These are phyloP conservation scores for Penicillium sp. DNA, from an alignment of 2,329 filamentous ascomycete genomes.

Conservation along the genomic window DNA sequence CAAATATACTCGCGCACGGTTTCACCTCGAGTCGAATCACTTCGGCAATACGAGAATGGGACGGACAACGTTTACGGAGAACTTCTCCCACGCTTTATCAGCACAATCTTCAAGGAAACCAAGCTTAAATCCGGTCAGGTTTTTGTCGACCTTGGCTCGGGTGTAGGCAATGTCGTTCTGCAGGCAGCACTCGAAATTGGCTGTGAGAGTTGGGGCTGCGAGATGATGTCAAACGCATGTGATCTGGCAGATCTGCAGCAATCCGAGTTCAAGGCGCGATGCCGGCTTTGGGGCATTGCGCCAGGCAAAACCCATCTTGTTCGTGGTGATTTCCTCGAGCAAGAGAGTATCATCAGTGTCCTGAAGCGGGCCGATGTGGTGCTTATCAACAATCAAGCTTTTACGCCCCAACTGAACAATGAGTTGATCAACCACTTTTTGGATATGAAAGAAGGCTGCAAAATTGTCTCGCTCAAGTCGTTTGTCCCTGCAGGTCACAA, in stretches of 20 bases:
- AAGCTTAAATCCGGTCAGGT: conserved; percentile 77
- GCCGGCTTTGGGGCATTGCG: conserved; percentile 82
- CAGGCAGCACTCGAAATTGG: conserved; percentile 92
- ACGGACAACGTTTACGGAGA: conserved; percentile 95
- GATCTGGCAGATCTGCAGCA: conserved; percentile 77
- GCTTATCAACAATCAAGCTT: conserved; percentile 96
- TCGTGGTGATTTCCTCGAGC: conserved; percentile 78
- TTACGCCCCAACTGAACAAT: conserved; percentile 83
- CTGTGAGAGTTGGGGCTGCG: conserved; percentile 93
- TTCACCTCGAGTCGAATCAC: conserved; percentile 78
- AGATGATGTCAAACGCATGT: conserved; percentile 91
- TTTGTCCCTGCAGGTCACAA: conserved; percentile 82
- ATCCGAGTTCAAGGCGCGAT: conserved; percentile 79
- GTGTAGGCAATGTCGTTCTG: conserved; percentile 91
- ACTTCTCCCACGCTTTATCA: conserved; percentile 79
- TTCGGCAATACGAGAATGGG: conserved; percentile 83
- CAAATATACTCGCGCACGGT: conserved; percentile 93
- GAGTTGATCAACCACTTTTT: conserved; percentile 84
- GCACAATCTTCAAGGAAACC: conserved; percentile 75
- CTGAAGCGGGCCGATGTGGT: conserved; percentile 89
- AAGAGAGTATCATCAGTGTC: conserved; percentile 66
- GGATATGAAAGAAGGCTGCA: conserved; percentile 85
- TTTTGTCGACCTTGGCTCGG: conserved; percentile 92
- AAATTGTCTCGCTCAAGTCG: conserved; percentile 86
- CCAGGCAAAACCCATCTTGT: conserved; percentile 78